phyloP scores from a whole-genome alignment of 192 early-diverging fungal species.

The Gryganskiella cystojenkinii region DNA sequence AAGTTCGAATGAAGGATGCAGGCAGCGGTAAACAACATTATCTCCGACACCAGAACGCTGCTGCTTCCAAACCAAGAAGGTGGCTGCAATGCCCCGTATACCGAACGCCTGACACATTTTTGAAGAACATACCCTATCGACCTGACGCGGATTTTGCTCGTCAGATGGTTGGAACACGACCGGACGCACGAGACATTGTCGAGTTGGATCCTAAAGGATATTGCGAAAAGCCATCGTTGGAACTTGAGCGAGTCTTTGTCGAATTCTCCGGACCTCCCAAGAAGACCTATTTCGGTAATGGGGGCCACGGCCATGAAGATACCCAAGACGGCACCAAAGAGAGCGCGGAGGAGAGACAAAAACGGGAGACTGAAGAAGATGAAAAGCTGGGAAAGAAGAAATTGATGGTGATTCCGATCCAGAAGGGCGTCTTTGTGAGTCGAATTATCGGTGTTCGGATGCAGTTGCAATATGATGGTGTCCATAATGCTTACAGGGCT shows the following conservation, averaged over 20 bases:
- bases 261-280: slow-evolving; percentile 33
- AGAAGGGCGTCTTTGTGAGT: slow-evolving; percentile 45
- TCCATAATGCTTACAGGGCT: slow-evolving; percentile 36
- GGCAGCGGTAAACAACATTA: no score
- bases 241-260: slow-evolving; percentile 45
- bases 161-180: slow-evolving; percentile 54
- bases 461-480: slow-evolving; percentile 41
- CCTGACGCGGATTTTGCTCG: slow-evolving; percentile 64
- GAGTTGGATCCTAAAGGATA: slow-evolving; percentile 53
- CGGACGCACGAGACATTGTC: slow-evolving; percentile 11
- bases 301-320: neutral
- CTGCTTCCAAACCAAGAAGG: no score
- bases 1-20: no score
- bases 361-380: neutral
- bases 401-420: slow-evolving; percentile 37
- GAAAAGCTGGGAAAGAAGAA: slow-evolving; percentile 14
- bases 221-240: slow-evolving; percentile 54
- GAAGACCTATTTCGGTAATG: slow-evolving; percentile 33
- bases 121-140: slow-evolving; percentile 54
- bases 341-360: neutral
- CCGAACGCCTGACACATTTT: slow-evolving; percentile 21
- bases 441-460: slow-evolving; percentile 39
- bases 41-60: no score
- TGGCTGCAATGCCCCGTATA: slow-evolving; percentile 33
- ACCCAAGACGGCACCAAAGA: neutral